Evolutionary conservation across 2,329 filamentous ascomycete species (phyloP).

Genomic region (Madurella fahalii): DNA sequence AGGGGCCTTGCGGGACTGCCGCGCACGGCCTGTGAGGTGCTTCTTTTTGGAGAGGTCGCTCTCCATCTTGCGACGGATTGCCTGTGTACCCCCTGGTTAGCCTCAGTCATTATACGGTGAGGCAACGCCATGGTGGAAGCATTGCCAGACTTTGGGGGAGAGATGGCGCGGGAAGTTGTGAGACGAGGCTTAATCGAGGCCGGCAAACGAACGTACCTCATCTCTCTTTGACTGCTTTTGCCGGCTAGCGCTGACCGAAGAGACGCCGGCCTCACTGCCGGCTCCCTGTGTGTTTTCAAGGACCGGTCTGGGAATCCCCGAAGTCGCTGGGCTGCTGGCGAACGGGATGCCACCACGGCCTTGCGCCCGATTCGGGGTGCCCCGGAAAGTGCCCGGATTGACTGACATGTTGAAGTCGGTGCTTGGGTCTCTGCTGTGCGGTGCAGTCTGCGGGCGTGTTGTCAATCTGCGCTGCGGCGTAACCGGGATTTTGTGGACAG

Average conservation of each 20-base stretch:
- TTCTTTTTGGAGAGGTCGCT: constrained; percentile 98
- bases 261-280: constrained; percentile 56
- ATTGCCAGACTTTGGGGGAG: constrained; percentile 8
- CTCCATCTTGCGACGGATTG: constrained; percentile 95
- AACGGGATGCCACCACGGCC: constrained; percentile 57
- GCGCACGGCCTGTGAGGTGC: constrained; percentile 69
- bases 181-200: background rate
- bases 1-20: constrained; percentile 86
- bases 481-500: constrained; percentile 6
- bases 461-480: background rate
- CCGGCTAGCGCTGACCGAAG: constrained; percentile 84
- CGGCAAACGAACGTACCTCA: constrained; percentile 65
- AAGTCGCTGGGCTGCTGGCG: constrained; percentile 55
- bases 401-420: constrained; percentile 45
- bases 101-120: constrained; percentile 7
- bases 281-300: constrained; percentile 51
- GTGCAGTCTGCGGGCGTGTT: background rate
- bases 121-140: background rate
- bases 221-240: constrained; percentile 97
- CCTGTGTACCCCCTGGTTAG: constrained; percentile 45
- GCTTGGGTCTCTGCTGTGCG: background rate
- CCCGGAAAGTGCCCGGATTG: constrained; percentile 57
- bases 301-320: constrained; percentile 69
- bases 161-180: constrained; percentile 1
- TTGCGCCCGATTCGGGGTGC: constrained; percentile 62